Base-by-base conservation (phyloP, 192 early-diverging fungal genomes). In the Funneliformis geosporum region DNA sequence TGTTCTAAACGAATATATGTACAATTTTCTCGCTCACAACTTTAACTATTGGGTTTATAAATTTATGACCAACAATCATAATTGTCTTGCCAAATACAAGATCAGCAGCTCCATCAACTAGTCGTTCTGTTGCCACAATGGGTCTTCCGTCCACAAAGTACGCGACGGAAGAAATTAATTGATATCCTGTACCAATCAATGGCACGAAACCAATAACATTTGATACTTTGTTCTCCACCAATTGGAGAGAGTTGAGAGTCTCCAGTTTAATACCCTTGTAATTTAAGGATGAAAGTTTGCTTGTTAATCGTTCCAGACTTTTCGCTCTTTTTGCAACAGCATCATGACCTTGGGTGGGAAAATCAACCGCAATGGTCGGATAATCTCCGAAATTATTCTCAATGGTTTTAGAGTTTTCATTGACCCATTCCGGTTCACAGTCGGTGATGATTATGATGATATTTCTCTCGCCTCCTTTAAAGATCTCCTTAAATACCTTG, bases 371-470 rank as follows among this genome's bases (percentile, higher is more conserved):
- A 25, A 75, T 46, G 2, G 74, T 73, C 3, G 23, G 81, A 42
- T 66, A 67, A 62, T 79, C 47, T 46, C 81, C 81, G 74, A 79
- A 82, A 23, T 60, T 25, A 8, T 64, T 16, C 5, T 11, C 27
- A 33, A 82, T 68, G 2, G 10, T 66, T 16, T 66, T 25, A 16
- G 27, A 16, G 68, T 82, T 82, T 21, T 47, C 12, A 39, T 23
- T 21, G 4, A 79, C 60, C 81, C 81, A 82, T 39, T 66, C n/a
- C 12, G 21, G 28, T 25, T 73, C 64, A 27, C 71, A 68, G 16
- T 78, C 47, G 8, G 81, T 82, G 9, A 82, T 66, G 3, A 82
- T 59, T 11, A 82, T 42, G 40, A 75, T 60, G 60, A 82, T 79
- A 50, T 82, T 82, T 1, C 1, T 28, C 42, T 82, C 61, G 0